A percentile compares a stretch with the other conserved stretches of the same genome.
phyloP scores from a whole-genome alignment of 2,329 filamentous ascomycete genomes.

The Aciculosporium take region DNA sequence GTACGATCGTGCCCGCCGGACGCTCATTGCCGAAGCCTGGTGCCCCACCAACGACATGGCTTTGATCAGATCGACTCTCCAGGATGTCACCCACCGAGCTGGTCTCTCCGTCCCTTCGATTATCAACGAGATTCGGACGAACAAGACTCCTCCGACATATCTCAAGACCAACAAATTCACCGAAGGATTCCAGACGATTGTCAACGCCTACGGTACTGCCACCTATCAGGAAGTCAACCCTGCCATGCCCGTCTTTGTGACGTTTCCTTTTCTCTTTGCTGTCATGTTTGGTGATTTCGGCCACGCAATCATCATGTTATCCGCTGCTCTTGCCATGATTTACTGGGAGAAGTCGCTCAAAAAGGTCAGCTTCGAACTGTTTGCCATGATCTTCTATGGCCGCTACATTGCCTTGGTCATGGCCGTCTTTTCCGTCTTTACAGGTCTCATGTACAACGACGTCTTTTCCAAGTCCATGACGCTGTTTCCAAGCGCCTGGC shows the following conservation, averaged over 20 bases:
- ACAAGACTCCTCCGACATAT: constrained; percentile 94
- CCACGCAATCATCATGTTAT: constrained; percentile 79
- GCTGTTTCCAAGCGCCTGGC: constrained; percentile 80
- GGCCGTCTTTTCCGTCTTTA: constrained; percentile 94
- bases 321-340: constrained; percentile 80
- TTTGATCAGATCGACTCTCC: constrained; percentile 80
- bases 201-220: constrained; percentile 93
- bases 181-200: constrained; percentile 95
- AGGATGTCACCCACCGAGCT: constrained; percentile 91
- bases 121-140: constrained; percentile 93
- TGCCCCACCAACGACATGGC: constrained; percentile 83
- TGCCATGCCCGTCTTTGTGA: constrained; percentile 85
- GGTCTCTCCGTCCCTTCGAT: constrained; percentile 96
- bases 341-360: constrained; percentile 88
- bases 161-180: constrained; percentile 98
- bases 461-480: constrained; percentile 89
- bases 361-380: constrained; percentile 86
- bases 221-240: constrained; percentile 98
- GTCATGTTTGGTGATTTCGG: constrained; percentile 99
- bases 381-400: constrained; percentile 97
- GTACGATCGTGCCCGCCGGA: constrained; percentile 89
- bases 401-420: constrained; percentile 98
- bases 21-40: constrained; percentile 95
- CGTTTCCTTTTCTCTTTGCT: constrained; percentile 97
- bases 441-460: constrained; percentile 95